Conservation (phyloP, 805 yeast species). For the Saccharomycopsis fodiens region DNA sequence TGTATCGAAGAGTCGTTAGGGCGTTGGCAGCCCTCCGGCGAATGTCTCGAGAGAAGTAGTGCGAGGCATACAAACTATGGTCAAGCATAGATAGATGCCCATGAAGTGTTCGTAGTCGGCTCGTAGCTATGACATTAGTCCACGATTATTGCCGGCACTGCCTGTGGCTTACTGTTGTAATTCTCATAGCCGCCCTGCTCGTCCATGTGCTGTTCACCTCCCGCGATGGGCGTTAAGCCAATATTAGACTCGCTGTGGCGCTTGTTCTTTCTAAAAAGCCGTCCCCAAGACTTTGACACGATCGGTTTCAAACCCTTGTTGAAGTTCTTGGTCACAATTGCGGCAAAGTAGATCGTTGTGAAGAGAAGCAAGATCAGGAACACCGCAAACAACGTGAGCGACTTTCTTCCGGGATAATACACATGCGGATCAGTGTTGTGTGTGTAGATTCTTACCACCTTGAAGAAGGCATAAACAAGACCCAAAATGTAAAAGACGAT, state of each 20-base stretch:
- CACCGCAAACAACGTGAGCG: constrained; percentile 32
- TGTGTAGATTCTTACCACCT: constrained; percentile 32
- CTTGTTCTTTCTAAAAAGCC: not conserved
- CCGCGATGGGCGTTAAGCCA: not conserved
- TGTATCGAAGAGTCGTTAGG: too few relatives aligned
- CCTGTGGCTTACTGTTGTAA: constrained; percentile 4
- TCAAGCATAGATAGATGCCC: too few relatives aligned
- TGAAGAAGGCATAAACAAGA: constrained; percentile 32
- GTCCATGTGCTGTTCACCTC: not conserved
- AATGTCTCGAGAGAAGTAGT: too few relatives aligned
- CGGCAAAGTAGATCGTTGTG: constrained; percentile 7
- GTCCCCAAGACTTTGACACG: constrained; percentile 10
- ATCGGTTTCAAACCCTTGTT: constrained; percentile 19
- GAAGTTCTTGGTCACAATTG: constrained; percentile 12
- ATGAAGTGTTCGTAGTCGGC: too few relatives aligned
- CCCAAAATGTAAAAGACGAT: constrained; percentile 28
- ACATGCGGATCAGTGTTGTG: constrained; percentile 28
- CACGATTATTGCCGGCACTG: constrained; percentile 13
- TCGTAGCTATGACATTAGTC: too few relatives aligned
- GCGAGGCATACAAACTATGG: not conserved
- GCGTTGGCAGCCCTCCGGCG: too few relatives aligned
- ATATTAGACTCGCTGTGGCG: not conserved
- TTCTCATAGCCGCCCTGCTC: not conserved
- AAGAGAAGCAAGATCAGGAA: constrained; percentile 29
- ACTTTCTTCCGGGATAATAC: constrained; percentile 35